Percentiles rank a stretch among this genome's conserved stretches.
Conservation (phyloP, 345 rosid species). For the Populus pruinosa region DNA sequence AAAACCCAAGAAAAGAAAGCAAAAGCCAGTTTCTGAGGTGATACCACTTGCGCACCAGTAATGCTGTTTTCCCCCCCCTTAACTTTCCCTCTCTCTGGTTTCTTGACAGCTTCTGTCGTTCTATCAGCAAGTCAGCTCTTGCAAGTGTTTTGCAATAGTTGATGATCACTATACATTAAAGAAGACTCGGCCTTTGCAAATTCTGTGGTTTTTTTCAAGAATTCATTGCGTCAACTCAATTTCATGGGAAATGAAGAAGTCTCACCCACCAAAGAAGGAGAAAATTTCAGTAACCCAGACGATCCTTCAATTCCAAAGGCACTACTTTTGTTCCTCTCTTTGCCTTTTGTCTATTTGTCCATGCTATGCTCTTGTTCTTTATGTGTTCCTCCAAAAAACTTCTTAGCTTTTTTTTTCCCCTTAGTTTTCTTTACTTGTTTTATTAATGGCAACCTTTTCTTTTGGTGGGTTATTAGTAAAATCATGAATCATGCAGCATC, state of each 20-base stretch:
- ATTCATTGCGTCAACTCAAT: slow-evolving; percentile 2
- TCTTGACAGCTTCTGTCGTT: neutral
- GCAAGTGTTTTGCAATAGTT: neutral
- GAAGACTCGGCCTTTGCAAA: neutral
- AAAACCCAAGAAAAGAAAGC: too few relatives aligned
- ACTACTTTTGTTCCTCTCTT: neutral
- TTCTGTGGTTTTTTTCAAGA: slow-evolving; percentile 10
- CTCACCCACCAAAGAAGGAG: slow-evolving; percentile 11
- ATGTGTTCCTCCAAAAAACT: neutral
- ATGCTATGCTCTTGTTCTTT: neutral
- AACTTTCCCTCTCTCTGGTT: neutral
- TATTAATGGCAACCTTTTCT: neutral
- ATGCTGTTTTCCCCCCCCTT: neutral
- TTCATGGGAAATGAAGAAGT: slow-evolving; percentile 35
- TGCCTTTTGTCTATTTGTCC: neutral
- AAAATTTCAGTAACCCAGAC: slow-evolving; percentile 11
- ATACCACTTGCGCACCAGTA: too few relatives aligned
- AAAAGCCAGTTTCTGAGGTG: too few relatives aligned
- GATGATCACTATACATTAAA: too few relatives aligned
- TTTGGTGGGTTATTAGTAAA: neutral
- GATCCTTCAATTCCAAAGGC: slow-evolving; percentile 35
- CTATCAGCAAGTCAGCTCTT: neutral
- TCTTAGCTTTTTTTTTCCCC: neutral
- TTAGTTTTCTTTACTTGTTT: neutral
- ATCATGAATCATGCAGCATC: neutral